Conservation (phyloP, 2,329 filamentous ascomycete species). For the Cordyceps militaris region DNA sequence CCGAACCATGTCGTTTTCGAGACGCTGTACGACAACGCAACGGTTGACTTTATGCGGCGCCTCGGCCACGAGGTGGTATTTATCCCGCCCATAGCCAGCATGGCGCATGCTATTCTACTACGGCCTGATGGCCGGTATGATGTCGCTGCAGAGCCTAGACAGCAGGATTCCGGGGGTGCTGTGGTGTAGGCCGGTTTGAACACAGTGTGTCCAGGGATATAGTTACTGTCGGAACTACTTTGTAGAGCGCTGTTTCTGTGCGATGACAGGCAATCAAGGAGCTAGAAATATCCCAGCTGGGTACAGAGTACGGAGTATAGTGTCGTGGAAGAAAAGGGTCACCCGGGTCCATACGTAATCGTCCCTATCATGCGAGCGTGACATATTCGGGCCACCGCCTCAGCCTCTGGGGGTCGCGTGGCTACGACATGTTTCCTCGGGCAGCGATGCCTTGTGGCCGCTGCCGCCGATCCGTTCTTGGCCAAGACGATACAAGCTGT, state of each 20-base stretch:
- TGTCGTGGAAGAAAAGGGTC: too few relatives aligned
- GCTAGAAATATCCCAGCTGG: background rate
- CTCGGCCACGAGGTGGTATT: conserved; percentile 70
- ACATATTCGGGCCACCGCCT: background rate
- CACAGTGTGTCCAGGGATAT: background rate
- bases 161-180: conserved; percentile 63
- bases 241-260: background rate
- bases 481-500: background rate
- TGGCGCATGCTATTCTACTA: conserved; percentile 65
- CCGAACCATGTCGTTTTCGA: conserved; percentile 66
- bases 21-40: conserved; percentile 61
- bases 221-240: background rate
- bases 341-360: background rate
- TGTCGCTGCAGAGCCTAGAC: conserved; percentile 75
- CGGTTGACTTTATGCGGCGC: conserved; percentile 57
- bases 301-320: background rate
- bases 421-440: background rate
- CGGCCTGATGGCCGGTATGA: conserved; percentile 62
- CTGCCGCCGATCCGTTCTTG: background rate
- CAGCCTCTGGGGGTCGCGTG: background rate
- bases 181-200: conserved; percentile 28
- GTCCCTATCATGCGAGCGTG: background rate
- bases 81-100: conserved; percentile 57
- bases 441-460: background rate
- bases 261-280: background rate